Evolutionary conservation across 345 rosid species (phyloP), one percentile per base, ranked within the genome.

Genomic region (Nasturtium officinale): DNA sequence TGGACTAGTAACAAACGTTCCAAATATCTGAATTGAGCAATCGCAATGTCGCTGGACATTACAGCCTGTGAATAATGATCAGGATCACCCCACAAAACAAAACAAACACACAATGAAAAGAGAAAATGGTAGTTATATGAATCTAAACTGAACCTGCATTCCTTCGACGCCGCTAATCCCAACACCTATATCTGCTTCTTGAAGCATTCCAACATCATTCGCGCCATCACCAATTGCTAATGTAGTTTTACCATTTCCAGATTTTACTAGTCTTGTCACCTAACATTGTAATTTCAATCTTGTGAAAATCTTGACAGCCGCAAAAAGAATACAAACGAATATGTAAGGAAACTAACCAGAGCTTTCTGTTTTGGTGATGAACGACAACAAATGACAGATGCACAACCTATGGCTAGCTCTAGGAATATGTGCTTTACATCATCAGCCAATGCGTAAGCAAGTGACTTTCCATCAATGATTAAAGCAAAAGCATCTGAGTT

Each of bases 121-220:
- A 42, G 7, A 3, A 53, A 38, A 53, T 40, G 62, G 9, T 25
- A 5, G 45, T 50, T 18, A 23, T 23, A 23, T 23, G 2, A 23
- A 23, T 23, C 25, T 23, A 23, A 23, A 37, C 3, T 6, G 58
- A 59, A 92, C 96, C 98, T 94, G 98, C 98, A 94, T 94, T 77
- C 98, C 98, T 88, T 94, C 98, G 18, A 89, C 96, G 20, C 98
- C 98, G 68, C 97, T 94, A 54, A 94, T 94, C 45, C 98, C 98
- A 37, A 94, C 51, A 38, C 98, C 98, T 40, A 94, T 85, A 72
- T 94, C 98, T 60, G 98, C 98, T 81, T 94, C 98, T 72, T 91
- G 98, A 67, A 94, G 98, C 98, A 94, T 94, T 55, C 98, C 98
- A 53, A 94, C 98, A 71, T 94, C 98, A 76, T 94, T 94, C 16